phyloP scores from a whole-genome alignment of 257 asterid genomes.

The Fraxinus pennsylvanica region DNA sequence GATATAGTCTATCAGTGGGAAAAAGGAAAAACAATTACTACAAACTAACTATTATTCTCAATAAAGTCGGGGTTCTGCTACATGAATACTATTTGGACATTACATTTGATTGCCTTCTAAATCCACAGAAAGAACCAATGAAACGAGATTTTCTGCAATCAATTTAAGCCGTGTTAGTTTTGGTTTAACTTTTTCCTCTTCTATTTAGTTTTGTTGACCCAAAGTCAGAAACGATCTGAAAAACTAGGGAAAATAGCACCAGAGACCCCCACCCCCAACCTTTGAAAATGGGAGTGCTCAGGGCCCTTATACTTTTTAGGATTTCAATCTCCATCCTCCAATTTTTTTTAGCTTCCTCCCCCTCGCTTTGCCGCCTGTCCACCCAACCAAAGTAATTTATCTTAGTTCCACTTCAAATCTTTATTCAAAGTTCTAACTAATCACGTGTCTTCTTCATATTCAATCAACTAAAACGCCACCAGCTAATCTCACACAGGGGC shows the following conservation, averaged over 20 bases:
- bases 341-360: too few relatives aligned
- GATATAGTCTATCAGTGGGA: not conserved
- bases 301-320: too few relatives aligned
- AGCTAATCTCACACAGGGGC: not conserved
- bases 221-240: not conserved
- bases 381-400: not conserved
- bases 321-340: too few relatives aligned
- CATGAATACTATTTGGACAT: not conserved
- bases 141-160: not conserved
- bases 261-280: too few relatives aligned
- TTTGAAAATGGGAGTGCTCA: too few relatives aligned
- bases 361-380: too few relatives aligned
- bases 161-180: not conserved
- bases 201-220: not conserved
- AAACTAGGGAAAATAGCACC: too few relatives aligned
- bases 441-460: not conserved
- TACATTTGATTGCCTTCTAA: not conserved
- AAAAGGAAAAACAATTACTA: not conserved
- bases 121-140: not conserved
- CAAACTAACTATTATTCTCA: not conserved
- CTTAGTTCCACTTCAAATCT: not conserved
- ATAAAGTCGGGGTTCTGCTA: not conserved
- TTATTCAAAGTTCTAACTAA: not conserved
- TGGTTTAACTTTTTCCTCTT: not conserved
- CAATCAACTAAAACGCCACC: not conserved